phyloP scores from a whole-genome alignment of 208 protist genomes.

The Acanthamoeba lenticulata region DNA sequence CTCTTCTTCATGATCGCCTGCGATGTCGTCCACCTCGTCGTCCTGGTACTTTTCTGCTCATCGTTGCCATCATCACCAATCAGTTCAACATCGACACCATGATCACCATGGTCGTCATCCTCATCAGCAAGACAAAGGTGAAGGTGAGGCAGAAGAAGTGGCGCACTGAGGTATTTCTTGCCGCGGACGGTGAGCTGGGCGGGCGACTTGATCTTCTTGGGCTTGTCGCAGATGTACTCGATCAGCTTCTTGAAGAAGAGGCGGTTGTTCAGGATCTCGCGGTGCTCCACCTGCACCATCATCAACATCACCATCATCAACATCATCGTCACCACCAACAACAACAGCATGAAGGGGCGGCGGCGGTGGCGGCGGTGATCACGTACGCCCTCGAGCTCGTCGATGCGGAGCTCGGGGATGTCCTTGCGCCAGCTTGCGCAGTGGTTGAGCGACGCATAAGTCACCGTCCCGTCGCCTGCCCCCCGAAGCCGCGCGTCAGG shows the following conservation, averaged over 20 bases:
- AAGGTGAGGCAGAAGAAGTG: no score
- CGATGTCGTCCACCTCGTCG: constrained; percentile 5
- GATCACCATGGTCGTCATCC: no score
- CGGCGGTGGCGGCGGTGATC: not conserved
- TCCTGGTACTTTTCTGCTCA: not conserved
- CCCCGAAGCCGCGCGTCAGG: no score
- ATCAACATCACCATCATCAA: not conserved
- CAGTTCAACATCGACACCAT: no score
- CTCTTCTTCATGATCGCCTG: not conserved
- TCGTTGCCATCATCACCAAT: not conserved
- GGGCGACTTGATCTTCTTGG: constrained; percentile 27
- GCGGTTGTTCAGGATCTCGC: constrained; percentile 33
- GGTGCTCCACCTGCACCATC: constrained; percentile 6
- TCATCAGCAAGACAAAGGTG: no score
- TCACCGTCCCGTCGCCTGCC: not conserved
- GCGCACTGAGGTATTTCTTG: constrained; percentile 17
- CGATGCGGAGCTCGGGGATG: constrained; percentile 21
- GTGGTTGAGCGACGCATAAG: constrained; percentile 15
- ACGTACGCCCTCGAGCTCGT: not conserved
- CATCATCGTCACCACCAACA: not conserved
- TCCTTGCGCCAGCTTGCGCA: constrained; percentile 11
- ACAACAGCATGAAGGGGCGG: not conserved
- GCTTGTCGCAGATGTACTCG: constrained; percentile 37
- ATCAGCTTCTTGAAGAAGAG: constrained; percentile 54
- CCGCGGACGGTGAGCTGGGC: constrained; percentile 1